These are phyloP conservation scores for Azolla pinnata DNA, from an alignment of 75 land plant species.

Conservation along the genomic window DNA sequence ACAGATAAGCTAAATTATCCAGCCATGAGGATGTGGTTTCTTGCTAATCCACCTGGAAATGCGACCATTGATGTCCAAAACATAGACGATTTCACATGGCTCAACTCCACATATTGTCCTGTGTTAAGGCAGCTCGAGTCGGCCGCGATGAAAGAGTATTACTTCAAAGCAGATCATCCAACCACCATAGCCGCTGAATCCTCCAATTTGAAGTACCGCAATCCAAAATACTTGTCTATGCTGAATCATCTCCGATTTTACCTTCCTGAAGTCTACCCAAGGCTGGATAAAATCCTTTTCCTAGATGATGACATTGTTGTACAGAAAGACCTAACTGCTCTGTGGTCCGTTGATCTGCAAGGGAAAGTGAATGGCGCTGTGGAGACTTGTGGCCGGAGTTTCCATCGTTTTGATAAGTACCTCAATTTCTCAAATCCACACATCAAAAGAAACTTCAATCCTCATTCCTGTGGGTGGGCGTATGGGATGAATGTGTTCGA, in stretches of 20 bases:
- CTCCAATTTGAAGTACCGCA: slow-evolving; percentile 68
- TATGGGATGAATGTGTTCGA: slow-evolving; percentile 93
- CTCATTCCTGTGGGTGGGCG: slow-evolving; percentile 90
- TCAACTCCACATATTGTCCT: slow-evolving; percentile 58
- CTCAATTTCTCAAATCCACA: slow-evolving; percentile 86
- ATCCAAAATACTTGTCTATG: slow-evolving; percentile 89
- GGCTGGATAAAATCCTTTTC: slow-evolving; percentile 69
- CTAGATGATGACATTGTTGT: slow-evolving; percentile 90
- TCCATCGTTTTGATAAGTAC: slow-evolving; percentile 84
- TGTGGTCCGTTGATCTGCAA: slow-evolving; percentile 67
- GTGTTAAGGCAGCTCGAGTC: slow-evolving; percentile 55
- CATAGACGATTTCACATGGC: slow-evolving; percentile 56
- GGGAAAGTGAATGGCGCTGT: slow-evolving; percentile 92
- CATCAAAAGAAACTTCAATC: slow-evolving; percentile 59
- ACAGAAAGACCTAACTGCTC: slow-evolving; percentile 51
- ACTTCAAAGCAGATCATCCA: slow-evolving; percentile 50
- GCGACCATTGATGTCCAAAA: slow-evolving; percentile 62
- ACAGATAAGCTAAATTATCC: slow-evolving; percentile 58
- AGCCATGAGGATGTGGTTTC: slow-evolving; percentile 67
- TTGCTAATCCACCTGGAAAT: slow-evolving; percentile 46
- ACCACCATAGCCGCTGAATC: slow-evolving; percentile 48
- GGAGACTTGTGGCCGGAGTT: slow-evolving; percentile 86
- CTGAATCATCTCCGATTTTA: slow-evolving; percentile 82
- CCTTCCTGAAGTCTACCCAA: slow-evolving; percentile 78
- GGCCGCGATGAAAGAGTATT: slow-evolving; percentile 59